Evolutionary conservation across 208 protist genomes (phyloP), one percentile per base, ranked within the genome.

Genomic region (Herpetomonas tarakana): DNA sequence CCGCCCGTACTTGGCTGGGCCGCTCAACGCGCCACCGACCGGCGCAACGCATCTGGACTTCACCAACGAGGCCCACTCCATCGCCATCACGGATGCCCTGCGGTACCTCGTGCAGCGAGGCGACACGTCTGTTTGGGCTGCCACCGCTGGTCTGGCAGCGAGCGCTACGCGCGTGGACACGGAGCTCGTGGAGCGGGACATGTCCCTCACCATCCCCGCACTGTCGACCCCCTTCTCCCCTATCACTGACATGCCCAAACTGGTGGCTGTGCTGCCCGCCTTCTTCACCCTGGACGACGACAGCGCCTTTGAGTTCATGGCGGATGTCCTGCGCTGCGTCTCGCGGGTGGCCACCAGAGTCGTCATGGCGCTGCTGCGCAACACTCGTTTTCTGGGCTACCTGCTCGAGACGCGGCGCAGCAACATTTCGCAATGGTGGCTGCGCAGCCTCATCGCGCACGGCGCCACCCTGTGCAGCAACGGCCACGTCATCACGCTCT

Each of bases 211-310:
- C 19, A 52, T 70, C 6, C 35, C 35, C 35, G 14, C 6, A 6
- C 35, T 41, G 35, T 41, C 35, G 14, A 6, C 6, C 35, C 35
- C 35, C 6, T 41, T 41, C 35, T 6, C 35, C 35, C 6, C 14
- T 6, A 14, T 52, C 44, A 11, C 44, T 3, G 44, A 52, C 26
- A 18, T 52, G 9, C 39, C 21, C 14, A 24, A 29, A 12, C 35
- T 44, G 41, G 1, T 72, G 45, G 35, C 35, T 14, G 67, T 91
- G 7, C 45, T 74, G 19, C 71, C 81, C 25, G 58, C 74, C 2
- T 50, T 91, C 31, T 83, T 85, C 54, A 45, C 66, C 4, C 58
- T 78, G 18, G 72, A 87, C 24, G 28, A 72, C 19, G 64, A 75
- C 46, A 31, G 26, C 3, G 69, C 70, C 14, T 81, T 87, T 49